Percentiles rank a stretch among this genome's conserved stretches.
Evolutionary conservation across 768 basidiomycete species (phyloP).

Genomic region (Podaxis mareebaensis): DNA sequence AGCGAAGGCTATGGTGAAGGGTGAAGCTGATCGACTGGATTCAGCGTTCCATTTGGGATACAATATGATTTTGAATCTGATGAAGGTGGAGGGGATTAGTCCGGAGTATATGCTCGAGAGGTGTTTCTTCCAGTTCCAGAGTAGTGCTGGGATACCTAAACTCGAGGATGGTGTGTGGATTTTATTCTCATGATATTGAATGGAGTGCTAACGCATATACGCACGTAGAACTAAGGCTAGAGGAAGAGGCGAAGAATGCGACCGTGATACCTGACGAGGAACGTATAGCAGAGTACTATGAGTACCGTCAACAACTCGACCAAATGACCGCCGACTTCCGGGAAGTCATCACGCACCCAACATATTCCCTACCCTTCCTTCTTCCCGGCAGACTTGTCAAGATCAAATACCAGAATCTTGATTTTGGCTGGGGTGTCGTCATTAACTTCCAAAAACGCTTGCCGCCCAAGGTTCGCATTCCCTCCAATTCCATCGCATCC

Average conservation of each 20-base stretch:
- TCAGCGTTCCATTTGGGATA: constrained; percentile 99
- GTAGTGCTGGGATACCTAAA: constrained; percentile 83
- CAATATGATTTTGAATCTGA: constrained; percentile 98
- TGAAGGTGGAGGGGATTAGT: constrained; percentile 98
- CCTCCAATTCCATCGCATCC: not conserved
- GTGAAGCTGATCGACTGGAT: constrained; percentile 93
- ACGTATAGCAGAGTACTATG: constrained; percentile 87
- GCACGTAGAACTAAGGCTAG: constrained; percentile 64
- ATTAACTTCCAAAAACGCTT: constrained; percentile 89
- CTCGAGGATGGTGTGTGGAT: constrained; percentile 73
- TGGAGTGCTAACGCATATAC: not conserved
- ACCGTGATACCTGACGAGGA: constrained; percentile 84
- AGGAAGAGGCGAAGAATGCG: constrained; percentile 63
- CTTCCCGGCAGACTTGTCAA: constrained; percentile 92
- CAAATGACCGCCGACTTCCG: constrained; percentile 87
- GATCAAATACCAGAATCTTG: constrained; percentile 79
- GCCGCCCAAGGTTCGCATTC: constrained; percentile 65
- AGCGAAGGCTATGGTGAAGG: constrained; percentile 97
- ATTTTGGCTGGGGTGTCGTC: constrained; percentile 97
- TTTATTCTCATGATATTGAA: not conserved
- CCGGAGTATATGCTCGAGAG: constrained; percentile 98
- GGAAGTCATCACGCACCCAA: constrained; percentile 92
- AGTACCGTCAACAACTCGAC: constrained; percentile 89
- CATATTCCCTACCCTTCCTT: constrained; percentile 92
- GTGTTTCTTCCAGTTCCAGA: constrained; percentile 99